Evolutionary conservation across 768 basidiomycete species (phyloP), one percentile per base, ranked within the genome.

Genomic region (Pholiota conissans): DNA sequence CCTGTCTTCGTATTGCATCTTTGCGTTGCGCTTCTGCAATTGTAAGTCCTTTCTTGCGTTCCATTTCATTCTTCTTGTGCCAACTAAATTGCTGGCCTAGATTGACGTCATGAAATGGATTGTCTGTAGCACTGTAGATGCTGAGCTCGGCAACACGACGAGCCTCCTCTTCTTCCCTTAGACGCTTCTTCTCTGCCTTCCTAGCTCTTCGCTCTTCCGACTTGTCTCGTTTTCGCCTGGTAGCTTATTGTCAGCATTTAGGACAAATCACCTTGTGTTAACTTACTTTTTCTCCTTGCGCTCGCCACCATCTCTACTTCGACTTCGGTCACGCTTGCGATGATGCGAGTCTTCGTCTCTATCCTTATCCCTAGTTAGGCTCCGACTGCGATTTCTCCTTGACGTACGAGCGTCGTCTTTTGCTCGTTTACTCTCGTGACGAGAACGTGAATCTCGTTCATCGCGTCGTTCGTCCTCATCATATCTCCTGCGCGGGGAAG

Each of bases 21-120:
- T 84, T 83, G 61, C 80, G 79, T 60, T 90, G 88, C 1, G 90
- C 79, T 67, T 99, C 97, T 0, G 86, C 87, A 0, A 86, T 66
- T 0, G 87, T 83, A 49, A 98, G 67, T 1, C 97, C 97, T 58
- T 85, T 76, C 74, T 96, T 98, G 66, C 85, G 83, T 71, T 99
- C 97, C 77, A 94, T 93, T 71, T 99, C 97, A 26, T 86, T 84
- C 78, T 99, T 99, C 81, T 99, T 99, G 76, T 95, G 92, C 97
- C 97, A 99, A 57, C 91, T 87, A 73, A 99, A 99, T 70, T 95
- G 93, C 69, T 98, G 93, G 20, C 88, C 90, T 29, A 98, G 87
- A 71, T 98, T 98, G 60, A 93, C 88, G 65, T 98, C 97, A 74
- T 97, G 93, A 78, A 98, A 99, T 0, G 97, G 97, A 68, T 98